Conservation (phyloP, 805 yeast genomes). For the Teunomyces panamensis region DNA sequence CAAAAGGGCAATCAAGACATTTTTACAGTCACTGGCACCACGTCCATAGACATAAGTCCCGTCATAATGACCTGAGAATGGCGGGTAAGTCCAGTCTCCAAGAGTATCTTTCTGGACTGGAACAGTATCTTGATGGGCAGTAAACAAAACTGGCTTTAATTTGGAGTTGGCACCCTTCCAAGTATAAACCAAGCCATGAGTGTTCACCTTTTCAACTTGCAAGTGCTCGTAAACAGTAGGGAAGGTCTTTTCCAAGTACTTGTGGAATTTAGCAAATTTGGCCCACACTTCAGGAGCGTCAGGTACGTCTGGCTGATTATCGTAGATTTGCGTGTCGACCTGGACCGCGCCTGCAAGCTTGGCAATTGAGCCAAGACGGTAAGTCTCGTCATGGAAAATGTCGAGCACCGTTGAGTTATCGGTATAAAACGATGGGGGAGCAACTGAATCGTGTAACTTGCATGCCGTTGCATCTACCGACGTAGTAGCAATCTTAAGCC, state of each 20-base stretch:
- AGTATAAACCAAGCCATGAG: slow-evolving; percentile 60
- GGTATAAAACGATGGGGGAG: slow-evolving; percentile 24
- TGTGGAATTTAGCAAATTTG: slow-evolving; percentile 43
- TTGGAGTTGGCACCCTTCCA: slow-evolving; percentile 52
- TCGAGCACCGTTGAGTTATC: slow-evolving; percentile 31
- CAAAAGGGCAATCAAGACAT: slow-evolving; percentile 59
- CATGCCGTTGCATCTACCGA: slow-evolving; percentile 18
- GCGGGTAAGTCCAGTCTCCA: slow-evolving; percentile 62
- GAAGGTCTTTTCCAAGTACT: slow-evolving; percentile 50
- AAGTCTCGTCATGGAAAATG: slow-evolving; percentile 24
- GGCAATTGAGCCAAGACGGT: slow-evolving; percentile 32
- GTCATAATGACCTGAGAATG: slow-evolving; percentile 60
- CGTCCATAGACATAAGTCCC: slow-evolving; percentile 70
- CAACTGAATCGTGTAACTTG: slow-evolving; percentile 21
- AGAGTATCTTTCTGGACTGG: slow-evolving; percentile 63
- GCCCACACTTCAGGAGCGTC: slow-evolving; percentile 51
- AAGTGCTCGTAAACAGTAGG: slow-evolving; percentile 51
- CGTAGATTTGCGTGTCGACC: slow-evolving; percentile 63
- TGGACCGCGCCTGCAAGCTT: slow-evolving; percentile 58
- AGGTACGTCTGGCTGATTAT: slow-evolving; percentile 47
- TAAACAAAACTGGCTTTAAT: slow-evolving; percentile 67
- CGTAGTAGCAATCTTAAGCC: slow-evolving; percentile 15
- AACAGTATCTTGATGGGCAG: slow-evolving; percentile 81
- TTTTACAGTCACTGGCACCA: slow-evolving; percentile 76
- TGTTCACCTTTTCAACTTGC: slow-evolving; percentile 54